Percentiles rank a stretch among this genome's conserved stretches.
Evolutionary conservation across 1,139 yeast genomes (phyloP).

Genomic region (Zygoascus hellenicus): DNA sequence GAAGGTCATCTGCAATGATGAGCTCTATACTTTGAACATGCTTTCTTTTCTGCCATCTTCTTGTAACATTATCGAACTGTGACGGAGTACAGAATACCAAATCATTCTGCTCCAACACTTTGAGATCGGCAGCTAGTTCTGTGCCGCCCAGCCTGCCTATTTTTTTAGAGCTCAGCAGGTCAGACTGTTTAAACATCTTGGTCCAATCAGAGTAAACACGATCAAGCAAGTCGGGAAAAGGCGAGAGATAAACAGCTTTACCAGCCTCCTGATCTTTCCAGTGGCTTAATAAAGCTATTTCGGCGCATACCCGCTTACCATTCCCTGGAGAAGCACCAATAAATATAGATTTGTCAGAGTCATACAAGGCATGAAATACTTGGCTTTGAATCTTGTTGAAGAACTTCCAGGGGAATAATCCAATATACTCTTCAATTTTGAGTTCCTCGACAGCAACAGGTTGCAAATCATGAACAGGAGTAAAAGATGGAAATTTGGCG

Average conservation of each 20-base stretch:
- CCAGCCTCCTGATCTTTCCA: slow-evolving; percentile 61
- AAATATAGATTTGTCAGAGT: slow-evolving; percentile 53
- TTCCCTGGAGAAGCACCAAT: slow-evolving; percentile 71
- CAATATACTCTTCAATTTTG: slow-evolving; percentile 42
- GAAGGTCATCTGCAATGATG: slow-evolving; percentile 72
- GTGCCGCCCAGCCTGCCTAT: slow-evolving; percentile 55
- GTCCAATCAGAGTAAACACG: slow-evolving; percentile 46
- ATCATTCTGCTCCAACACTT: slow-evolving; percentile 52
- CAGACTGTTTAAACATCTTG: slow-evolving; percentile 35
- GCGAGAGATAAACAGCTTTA: slow-evolving; percentile 56
- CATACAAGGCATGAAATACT: slow-evolving; percentile 53
- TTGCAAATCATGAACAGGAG: slow-evolving; percentile 48
- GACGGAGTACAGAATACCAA: slow-evolving; percentile 72
- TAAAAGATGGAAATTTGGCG: slow-evolving; percentile 59
- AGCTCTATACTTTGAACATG: slow-evolving; percentile 64
- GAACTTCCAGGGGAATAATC: slow-evolving; percentile 37
- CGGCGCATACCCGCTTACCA: slow-evolving; percentile 70
- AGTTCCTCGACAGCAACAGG: slow-evolving; percentile 46
- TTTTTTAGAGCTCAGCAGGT: slow-evolving; percentile 34
- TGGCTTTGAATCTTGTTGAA: slow-evolving; percentile 77
- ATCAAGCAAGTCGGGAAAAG: slow-evolving; percentile 53
- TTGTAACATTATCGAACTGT: slow-evolving; percentile 65
- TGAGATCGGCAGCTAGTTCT: slow-evolving; percentile 51
- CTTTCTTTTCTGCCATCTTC: slow-evolving; percentile 65
- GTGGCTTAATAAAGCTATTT: slow-evolving; percentile 62